Percentiles rank a stretch among this genome's conserved stretches.
Evolutionary conservation across 306 rosid species (phyloP).

Genomic region (Delonix regia): DNA sequence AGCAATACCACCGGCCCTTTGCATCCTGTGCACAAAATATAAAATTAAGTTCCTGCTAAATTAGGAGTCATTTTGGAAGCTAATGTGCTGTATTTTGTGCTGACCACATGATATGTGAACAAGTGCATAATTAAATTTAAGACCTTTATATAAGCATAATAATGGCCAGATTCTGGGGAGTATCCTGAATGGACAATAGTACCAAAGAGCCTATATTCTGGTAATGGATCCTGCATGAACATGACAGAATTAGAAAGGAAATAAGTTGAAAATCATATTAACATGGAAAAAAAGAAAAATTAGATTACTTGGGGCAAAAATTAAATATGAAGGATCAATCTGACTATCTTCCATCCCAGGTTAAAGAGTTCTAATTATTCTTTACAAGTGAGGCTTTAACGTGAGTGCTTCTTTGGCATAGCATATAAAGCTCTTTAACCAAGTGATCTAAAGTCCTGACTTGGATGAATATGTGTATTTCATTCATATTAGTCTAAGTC

Average conservation of each 20-base stretch:
- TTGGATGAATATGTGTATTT: neutral
- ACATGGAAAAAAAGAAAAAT: neutral
- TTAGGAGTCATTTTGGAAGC: slow-evolving; percentile 10
- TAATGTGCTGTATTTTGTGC: neutral
- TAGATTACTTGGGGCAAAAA: neutral
- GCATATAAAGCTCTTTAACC: slow-evolving; percentile 14
- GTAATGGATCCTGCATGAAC: slow-evolving; percentile 78
- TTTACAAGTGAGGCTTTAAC: slow-evolving; percentile 14
- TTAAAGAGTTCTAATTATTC: slow-evolving; percentile 13
- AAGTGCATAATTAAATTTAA: slow-evolving; percentile 8
- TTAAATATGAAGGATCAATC: slow-evolving; percentile 16
- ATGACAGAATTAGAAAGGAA: slow-evolving; percentile 31
- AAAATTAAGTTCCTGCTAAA: slow-evolving; percentile 28
- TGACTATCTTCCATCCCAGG: neutral
- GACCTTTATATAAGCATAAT: slow-evolving; percentile 96
- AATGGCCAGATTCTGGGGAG: slow-evolving; percentile 97
- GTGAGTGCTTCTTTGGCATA: slow-evolving; percentile 1
- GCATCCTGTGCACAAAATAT: slow-evolving; percentile 71
- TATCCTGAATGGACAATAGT: slow-evolving; percentile 97
- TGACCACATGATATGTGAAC: neutral
- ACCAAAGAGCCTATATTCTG: slow-evolving; percentile 97
- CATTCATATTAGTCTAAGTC: neutral
- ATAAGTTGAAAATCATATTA: slow-evolving; percentile 2
- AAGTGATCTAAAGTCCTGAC: neutral
- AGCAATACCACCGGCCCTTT: slow-evolving; percentile 87